These are phyloP conservation scores for Xylona heveae DNA, from an alignment of 495 filamentous ascomycete genomes.

Conservation along the genomic window DNA sequence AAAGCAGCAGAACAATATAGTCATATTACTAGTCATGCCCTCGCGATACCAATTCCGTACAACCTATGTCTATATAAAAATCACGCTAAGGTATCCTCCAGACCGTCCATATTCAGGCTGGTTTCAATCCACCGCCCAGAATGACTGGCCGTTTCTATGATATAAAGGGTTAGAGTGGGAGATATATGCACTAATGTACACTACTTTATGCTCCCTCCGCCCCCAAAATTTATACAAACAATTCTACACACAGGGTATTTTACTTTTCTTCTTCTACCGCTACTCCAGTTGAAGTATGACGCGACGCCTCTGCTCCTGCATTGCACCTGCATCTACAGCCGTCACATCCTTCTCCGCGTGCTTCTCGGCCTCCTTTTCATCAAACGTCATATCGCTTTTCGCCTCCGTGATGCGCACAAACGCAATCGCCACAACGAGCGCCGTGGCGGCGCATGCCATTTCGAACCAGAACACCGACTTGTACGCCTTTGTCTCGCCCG, in stretches of 20 bases:
- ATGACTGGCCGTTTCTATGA: no score
- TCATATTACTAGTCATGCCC: no score
- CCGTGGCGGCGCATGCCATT: conserved; percentile 29
- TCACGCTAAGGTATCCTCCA: no score
- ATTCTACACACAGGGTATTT: neutral
- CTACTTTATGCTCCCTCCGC: no score
- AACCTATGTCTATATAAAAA: no score
- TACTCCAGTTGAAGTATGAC: neutral
- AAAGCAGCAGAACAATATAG: no score
- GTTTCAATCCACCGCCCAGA: no score
- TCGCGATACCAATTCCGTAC: no score
- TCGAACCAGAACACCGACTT: conserved; percentile 50
- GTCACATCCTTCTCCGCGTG: conserved; percentile 10
- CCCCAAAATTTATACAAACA: no score
- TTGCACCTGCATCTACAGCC: neutral
- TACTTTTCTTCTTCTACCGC: neutral
- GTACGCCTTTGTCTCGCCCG: conserved; percentile 28
- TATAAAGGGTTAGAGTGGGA: no score
- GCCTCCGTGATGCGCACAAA: conserved; percentile 49
- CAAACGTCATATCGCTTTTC: conserved; percentile 43
- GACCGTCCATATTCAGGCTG: no score
- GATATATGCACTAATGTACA: no score
- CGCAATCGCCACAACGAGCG: conserved; percentile 30
- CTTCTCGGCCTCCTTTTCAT: conserved; percentile 35
- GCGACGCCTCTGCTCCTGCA: neutral